phyloP scores from a whole-genome alignment of 1,139 yeast species.

The Suhomyces atakaporum region DNA sequence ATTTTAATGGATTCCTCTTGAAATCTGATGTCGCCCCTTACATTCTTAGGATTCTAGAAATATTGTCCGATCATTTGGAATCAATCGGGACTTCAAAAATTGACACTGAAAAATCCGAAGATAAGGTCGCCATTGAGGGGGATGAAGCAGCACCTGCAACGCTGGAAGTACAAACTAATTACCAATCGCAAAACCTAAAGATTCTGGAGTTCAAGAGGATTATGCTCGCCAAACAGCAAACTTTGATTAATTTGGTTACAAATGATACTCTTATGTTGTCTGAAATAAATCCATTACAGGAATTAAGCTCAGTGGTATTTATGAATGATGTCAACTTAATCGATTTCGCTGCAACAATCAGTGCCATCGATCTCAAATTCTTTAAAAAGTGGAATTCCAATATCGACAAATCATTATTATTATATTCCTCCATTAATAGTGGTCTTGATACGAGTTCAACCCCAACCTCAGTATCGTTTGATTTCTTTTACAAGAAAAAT shows the following conservation, averaged over 20 bases:
- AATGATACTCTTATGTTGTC: constrained; percentile 13
- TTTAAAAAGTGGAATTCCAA: constrained; percentile 75
- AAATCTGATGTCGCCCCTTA: constrained; percentile 45
- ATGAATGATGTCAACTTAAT: constrained; percentile 46
- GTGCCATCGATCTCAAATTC: constrained; percentile 58
- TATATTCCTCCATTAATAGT: constrained; percentile 31
- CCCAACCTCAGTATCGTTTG: constrained; percentile 19
- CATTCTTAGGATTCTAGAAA: constrained; percentile 38
- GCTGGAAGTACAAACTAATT: not conserved
- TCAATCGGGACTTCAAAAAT: too few relatives aligned
- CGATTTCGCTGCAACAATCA: constrained; percentile 56
- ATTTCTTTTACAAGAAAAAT: constrained; percentile 44
- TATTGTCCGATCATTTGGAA: constrained; percentile 21
- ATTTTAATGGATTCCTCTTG: constrained; percentile 43
- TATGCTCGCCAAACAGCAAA: constrained; percentile 40
- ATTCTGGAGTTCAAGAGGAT: constrained; percentile 30
- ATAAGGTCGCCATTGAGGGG: not conserved
- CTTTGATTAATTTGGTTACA: constrained; percentile 34
- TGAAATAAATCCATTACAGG: constrained; percentile 31
- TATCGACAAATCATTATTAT: constrained; percentile 44
- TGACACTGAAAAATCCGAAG: constrained; percentile 1
- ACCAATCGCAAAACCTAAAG: constrained; percentile 10
- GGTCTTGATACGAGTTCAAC: constrained; percentile 12
- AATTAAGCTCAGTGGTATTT: constrained; percentile 39
- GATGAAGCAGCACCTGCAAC: too few relatives aligned